Percentiles rank a stretch among this genome's conserved stretches.
Conservation (phyloP, 139 green algal species). For the Desmodesmus armatus region DNA sequence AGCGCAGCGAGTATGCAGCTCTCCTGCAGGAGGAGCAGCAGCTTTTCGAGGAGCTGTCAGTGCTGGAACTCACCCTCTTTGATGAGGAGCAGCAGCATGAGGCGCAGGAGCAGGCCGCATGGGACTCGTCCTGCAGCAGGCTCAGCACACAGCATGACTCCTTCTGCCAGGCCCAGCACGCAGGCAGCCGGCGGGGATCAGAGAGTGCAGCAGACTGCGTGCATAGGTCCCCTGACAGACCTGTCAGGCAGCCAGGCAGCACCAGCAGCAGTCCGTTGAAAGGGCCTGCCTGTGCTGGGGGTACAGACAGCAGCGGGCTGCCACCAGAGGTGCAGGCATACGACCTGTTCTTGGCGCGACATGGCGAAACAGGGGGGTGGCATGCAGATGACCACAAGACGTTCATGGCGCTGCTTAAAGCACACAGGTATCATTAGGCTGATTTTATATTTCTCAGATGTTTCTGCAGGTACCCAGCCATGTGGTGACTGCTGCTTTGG, state of each 20-base stretch:
- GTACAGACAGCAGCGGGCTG: background rate
- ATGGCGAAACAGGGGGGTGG: conserved; percentile 30
- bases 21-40: conserved; percentile 37
- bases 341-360: conserved; percentile 20
- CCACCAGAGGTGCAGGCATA: conserved; percentile 26
- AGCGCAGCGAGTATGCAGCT: conserved; percentile 17
- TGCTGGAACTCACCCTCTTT: background rate
- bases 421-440: background rate
- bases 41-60: conserved; percentile 12
- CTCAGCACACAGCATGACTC: background rate
- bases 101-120: background rate
- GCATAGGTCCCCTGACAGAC: background rate
- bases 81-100: background rate
- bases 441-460: background rate
- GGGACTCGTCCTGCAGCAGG: background rate
- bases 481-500: background rate
- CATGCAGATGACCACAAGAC: conserved; percentile 38
- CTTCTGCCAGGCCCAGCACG: background rate
- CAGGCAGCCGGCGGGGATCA: background rate
- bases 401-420: conserved; percentile 7
- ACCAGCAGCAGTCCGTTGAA: background rate
- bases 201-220: background rate
- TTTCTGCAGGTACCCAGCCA: background rate
- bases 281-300: background rate
- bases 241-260: background rate